Percentiles rank a stretch among this genome's conserved stretches.
Conservation (phyloP, 2,329 filamentous ascomycete species). For the Myriosclerotinia duriaeana region DNA sequence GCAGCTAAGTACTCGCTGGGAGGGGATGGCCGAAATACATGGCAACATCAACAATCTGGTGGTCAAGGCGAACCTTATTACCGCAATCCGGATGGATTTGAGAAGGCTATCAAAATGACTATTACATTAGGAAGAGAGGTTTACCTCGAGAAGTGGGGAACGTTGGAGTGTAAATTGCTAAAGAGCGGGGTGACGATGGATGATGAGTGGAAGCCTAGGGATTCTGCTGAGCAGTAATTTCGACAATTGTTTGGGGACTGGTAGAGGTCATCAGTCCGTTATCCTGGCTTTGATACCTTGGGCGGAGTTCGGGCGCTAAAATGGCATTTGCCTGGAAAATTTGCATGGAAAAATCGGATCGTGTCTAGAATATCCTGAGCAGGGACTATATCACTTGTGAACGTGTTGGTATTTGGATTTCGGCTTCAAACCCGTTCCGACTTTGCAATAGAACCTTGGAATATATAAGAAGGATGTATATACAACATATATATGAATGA, state of each 20-base stretch:
- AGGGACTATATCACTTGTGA: background rate
- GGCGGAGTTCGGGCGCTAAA: background rate
- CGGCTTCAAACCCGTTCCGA: background rate
- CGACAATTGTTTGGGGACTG: background rate
- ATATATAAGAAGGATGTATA: background rate
- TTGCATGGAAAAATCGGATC: background rate
- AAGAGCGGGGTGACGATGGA: conserved; percentile 43
- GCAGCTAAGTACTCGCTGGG: conserved; percentile 9
- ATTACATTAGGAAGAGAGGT: conserved; percentile 48
- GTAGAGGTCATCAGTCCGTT: background rate
- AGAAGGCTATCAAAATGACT: conserved; percentile 47
- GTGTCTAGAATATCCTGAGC: background rate
- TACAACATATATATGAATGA: background rate
- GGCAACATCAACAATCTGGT: conserved; percentile 53
- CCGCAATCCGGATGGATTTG: conserved; percentile 49
- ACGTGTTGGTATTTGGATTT: background rate
- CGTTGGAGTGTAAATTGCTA: conserved; percentile 45
- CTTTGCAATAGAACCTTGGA: background rate
- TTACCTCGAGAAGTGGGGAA: conserved; percentile 49
- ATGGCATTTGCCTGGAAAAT: background rate
- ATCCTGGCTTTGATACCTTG: background rate
- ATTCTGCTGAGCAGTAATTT: background rate
- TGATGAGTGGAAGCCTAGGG: conserved; percentile 47
- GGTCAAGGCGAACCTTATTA: conserved; percentile 55
- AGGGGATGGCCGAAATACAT: conserved; percentile 48